phyloP scores from a whole-genome alignment of 148 eudicot species.

The Suaeda aralocaspica region DNA sequence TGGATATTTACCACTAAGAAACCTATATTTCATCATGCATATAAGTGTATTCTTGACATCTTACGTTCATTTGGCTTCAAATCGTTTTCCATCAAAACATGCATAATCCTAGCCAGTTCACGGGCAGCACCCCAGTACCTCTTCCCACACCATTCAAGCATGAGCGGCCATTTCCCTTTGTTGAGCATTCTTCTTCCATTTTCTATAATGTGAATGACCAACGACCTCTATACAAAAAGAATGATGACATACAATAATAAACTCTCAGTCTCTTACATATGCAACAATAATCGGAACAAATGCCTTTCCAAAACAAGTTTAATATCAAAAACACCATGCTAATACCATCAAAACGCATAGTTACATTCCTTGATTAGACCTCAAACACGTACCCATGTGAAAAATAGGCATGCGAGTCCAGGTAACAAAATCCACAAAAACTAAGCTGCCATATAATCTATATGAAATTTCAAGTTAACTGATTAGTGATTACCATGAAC shows the following conservation, averaged over 20 bases:
- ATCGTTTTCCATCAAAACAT: conserved; percentile 49
- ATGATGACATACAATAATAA: not conserved
- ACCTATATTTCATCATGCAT: conserved; percentile 45
- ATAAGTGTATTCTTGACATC: conserved; percentile 45
- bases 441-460: not conserved
- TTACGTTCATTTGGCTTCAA: conserved; percentile 43
- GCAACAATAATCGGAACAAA: not conserved
- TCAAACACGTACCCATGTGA: too few species aligned
- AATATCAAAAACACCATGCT: not conserved
- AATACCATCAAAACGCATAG: not conserved
- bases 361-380: too few species aligned
- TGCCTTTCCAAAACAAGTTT: not conserved
- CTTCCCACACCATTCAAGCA: conserved; percentile 51
- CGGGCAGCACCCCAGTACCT: conserved; percentile 66
- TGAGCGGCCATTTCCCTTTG: conserved; percentile 43
- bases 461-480: not conserved
- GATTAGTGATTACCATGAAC: conserved; percentile 33
- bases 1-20: conserved; percentile 48
- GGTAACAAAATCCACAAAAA: not conserved
- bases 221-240: conserved; percentile 27
- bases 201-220: conserved; percentile 38
- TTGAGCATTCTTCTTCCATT: conserved; percentile 42
- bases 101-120: conserved; percentile 60
- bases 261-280: too few species aligned
- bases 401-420: too few species aligned